Evolutionary conservation across 2,329 filamentous ascomycete species (phyloP).

Genomic region (Botrytis tulipae): DNA sequence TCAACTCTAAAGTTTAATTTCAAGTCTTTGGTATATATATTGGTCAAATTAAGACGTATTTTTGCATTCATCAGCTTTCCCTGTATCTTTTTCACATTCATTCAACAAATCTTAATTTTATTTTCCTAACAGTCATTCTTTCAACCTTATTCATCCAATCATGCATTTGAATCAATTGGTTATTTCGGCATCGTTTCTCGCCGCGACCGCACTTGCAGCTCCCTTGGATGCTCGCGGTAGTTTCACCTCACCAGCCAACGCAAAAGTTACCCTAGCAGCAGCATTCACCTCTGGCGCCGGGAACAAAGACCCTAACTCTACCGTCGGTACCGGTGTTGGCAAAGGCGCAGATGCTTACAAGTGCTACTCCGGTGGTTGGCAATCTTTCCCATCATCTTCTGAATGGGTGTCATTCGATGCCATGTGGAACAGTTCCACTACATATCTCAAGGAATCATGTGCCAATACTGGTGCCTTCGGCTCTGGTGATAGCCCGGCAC

Average conservation of each 20-base stretch:
- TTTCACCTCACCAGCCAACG: neutral
- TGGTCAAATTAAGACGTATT: neutral
- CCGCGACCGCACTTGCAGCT: neutral
- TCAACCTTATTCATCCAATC: neutral
- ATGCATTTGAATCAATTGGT: slow-evolving; percentile 14
- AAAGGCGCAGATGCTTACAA: slow-evolving; percentile 32
- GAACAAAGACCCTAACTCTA: slow-evolving; percentile 28
- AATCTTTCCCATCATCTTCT: slow-evolving; percentile 30
- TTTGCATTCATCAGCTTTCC: neutral
- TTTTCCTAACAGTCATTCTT: neutral
- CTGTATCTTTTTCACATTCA: neutral
- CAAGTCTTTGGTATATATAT: neutral
- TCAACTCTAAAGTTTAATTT: neutral
- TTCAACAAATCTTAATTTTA: neutral
- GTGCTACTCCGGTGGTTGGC: slow-evolving; percentile 37
- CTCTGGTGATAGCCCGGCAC: slow-evolving; percentile 23
- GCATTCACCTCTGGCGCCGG: slow-evolving; percentile 25
- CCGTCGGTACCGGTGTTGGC: slow-evolving; percentile 20
- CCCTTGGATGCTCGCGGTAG: slow-evolving; percentile 5
- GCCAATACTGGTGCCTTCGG: slow-evolving; percentile 30
- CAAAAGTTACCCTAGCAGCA: slow-evolving; percentile 24
- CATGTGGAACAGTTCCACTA: slow-evolving; percentile 33
- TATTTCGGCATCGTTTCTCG: neutral
- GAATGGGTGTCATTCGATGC: slow-evolving; percentile 35
- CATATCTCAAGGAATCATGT: slow-evolving; percentile 24